A percentile compares a stretch with the other conserved stretches of the same genome.
Evolutionary conservation across 1,284 basidiomycete genomes (phyloP).

Genomic region (Pterulicium gracile): DNA sequence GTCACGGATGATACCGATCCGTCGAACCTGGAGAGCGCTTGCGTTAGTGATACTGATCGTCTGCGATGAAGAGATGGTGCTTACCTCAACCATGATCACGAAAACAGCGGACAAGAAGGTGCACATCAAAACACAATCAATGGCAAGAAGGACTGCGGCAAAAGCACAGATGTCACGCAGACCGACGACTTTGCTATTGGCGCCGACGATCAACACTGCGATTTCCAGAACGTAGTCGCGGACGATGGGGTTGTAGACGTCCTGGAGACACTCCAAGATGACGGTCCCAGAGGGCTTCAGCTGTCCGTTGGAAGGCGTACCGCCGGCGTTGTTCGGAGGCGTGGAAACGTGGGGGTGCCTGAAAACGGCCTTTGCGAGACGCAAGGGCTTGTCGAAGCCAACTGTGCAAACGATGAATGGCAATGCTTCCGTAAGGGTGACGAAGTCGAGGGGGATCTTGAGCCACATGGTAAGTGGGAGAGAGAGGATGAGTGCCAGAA

Average conservation of each 20-base stretch:
- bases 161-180: conserved; percentile 93
- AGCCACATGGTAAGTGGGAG: conserved; percentile 80
- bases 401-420: conserved; percentile 97
- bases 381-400: conserved; percentile 95
- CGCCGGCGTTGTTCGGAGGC: conserved; percentile 15
- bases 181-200: conserved; percentile 81
- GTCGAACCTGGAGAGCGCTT: conserved; percentile 32
- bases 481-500: conserved; percentile 82
- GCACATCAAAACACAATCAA: conserved; percentile 85
- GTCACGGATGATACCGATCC: conserved; percentile 36
- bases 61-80: too few relatives aligned
- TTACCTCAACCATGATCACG: conserved; percentile 89
- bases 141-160: conserved; percentile 75
- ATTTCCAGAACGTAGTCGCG: conserved; percentile 93
- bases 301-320: conserved; percentile 20
- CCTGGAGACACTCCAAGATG: conserved; percentile 74
- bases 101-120: conserved; percentile 88
- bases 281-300: conserved; percentile 77
- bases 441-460: conserved; percentile 84
- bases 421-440: conserved; percentile 88
- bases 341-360: conserved; percentile 67
- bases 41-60: too few relatives aligned
- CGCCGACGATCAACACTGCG: conserved; percentile 80
- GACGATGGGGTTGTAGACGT: conserved; percentile 76
- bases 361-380: conserved; percentile 86